Evolutionary conservation across 2,329 filamentous ascomycete genomes (phyloP).

Genomic region (Fusarium sp.): DNA sequence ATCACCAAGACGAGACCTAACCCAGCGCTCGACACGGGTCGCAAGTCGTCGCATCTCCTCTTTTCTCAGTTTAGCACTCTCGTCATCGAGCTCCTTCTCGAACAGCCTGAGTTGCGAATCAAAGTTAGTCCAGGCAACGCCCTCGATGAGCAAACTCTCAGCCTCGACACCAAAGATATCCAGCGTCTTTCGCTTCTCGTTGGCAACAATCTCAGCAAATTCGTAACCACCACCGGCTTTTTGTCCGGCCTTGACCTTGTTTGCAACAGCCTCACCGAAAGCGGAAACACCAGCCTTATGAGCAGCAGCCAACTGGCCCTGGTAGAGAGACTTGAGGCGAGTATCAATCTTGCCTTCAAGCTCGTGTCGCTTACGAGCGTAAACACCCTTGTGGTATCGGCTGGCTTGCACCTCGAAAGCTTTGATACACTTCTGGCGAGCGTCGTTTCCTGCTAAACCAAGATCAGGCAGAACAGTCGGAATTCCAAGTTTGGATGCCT

Average conservation of each 20-base stretch:
- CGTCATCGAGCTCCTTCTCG: conserved; percentile 90
- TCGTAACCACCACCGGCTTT: conserved; percentile 93
- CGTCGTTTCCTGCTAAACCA: conserved; percentile 77
- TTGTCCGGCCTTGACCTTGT: conserved; percentile 89
- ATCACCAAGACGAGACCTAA: conserved; percentile 87
- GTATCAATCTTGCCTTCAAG: conserved; percentile 88
- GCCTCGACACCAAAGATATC: conserved; percentile 82
- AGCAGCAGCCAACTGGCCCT: conserved; percentile 86
- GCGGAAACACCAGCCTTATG: conserved; percentile 88
- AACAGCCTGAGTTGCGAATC: conserved; percentile 83
- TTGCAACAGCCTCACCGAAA: conserved; percentile 90
- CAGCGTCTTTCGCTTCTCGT: conserved; percentile 82
- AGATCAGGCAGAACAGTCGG: conserved; percentile 80
- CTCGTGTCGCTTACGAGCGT: conserved; percentile 85
- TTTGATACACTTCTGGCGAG: conserved; percentile 79
- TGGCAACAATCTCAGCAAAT: conserved; percentile 91
- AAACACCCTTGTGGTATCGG: conserved; percentile 97
- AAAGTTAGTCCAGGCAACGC: conserved; percentile 89
- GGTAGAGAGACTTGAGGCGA: conserved; percentile 89
- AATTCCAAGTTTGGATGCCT: conserved; percentile 79
- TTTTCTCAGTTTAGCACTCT: conserved; percentile 85
- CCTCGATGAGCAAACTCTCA: conserved; percentile 79
- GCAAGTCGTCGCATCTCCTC: conserved; percentile 97
- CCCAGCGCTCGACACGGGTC: conserved; percentile 92
- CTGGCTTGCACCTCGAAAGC: conserved; percentile 93